Conservation (phyloP, 73 alveolate genomes). For the Symbiodinium pilosum region DNA sequence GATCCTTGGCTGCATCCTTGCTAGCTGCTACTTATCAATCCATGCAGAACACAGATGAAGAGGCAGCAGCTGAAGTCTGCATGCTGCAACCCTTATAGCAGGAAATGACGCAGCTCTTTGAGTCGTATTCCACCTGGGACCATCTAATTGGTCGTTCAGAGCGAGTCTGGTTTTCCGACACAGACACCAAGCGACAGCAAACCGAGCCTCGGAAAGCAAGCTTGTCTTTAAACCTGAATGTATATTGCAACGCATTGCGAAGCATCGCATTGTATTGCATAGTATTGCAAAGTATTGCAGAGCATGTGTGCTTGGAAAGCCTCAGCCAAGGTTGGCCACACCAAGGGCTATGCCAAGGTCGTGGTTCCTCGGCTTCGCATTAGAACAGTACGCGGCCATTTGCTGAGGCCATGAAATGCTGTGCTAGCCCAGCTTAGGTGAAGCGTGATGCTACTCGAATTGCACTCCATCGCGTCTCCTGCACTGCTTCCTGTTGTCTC, state of each 20-base stretch:
- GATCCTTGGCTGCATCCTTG: not conserved
- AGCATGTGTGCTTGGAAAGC: not conserved
- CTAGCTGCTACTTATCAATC: no score
- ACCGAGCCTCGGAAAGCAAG: not conserved
- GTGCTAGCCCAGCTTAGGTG: not conserved
- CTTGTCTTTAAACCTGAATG: not conserved
- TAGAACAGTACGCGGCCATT: no score
- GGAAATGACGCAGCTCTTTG: slow-evolving; percentile 97
- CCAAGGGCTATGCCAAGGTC: slow-evolving; percentile 98
- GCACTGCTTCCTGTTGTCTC: slow-evolving; percentile 97
- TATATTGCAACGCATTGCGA: not conserved
- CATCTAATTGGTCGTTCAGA: slow-evolving; percentile 96
- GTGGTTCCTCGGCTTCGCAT: slow-evolving; percentile 56
- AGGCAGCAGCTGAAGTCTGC: not conserved
- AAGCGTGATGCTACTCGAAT: slow-evolving; percentile 89
- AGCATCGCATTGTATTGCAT: not conserved
- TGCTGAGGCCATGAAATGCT: no score
- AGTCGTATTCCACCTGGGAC: slow-evolving; percentile 97
- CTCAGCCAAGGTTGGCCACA: slow-evolving; percentile 97
- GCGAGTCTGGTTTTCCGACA: slow-evolving; percentile 97
- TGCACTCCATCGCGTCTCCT: slow-evolving; percentile 96
- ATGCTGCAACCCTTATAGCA: slow-evolving; percentile 81
- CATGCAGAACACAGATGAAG: not conserved
- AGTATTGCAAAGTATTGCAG: not conserved
- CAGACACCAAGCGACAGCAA: slow-evolving; percentile 36